These are phyloP conservation scores for Xylaria nigripes DNA, from an alignment of 495 filamentous ascomycete genomes.

Conservation along the genomic window DNA sequence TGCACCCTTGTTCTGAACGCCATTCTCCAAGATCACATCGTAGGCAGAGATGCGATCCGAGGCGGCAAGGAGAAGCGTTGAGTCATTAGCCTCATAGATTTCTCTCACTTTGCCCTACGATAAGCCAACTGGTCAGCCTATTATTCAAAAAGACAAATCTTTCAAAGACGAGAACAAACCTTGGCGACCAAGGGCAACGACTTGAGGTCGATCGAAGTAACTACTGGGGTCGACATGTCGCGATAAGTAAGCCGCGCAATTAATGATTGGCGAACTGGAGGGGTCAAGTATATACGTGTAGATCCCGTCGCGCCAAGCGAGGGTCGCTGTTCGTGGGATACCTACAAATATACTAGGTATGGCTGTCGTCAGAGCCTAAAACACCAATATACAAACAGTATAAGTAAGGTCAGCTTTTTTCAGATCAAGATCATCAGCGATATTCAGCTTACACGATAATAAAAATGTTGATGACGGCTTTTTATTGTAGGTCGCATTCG, in stretches of 20 bases:
- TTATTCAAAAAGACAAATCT: neutral
- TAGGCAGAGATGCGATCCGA: constrained; percentile 91
- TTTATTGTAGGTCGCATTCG: too few species aligned
- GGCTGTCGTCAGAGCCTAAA: too few species aligned
- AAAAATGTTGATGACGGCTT: too few species aligned
- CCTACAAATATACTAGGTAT: neutral
- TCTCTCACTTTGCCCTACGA: constrained; percentile 69
- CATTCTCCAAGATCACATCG: constrained; percentile 88
- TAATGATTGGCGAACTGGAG: neutral
- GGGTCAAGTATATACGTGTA: neutral
- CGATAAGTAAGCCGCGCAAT: neutral
- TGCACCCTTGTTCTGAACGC: constrained; percentile 74
- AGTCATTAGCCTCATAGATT: constrained; percentile 65
- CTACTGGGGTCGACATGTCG: constrained; percentile 5
- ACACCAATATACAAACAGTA: too few species aligned
- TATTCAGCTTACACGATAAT: too few species aligned
- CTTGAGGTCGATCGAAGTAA: constrained; percentile 5
- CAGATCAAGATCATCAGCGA: too few species aligned
- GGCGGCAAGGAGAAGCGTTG: constrained; percentile 78
- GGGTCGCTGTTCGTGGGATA: neutral
- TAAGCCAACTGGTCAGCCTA: neutral
- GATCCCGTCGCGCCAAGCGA: neutral
- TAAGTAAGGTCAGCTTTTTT: too few species aligned
- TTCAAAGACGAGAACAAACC: constrained; percentile 1
- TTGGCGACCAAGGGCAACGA: constrained; percentile 8